Conservation (phyloP, 73 alveolate species). For the Paramecium sonneborni region DNA sequence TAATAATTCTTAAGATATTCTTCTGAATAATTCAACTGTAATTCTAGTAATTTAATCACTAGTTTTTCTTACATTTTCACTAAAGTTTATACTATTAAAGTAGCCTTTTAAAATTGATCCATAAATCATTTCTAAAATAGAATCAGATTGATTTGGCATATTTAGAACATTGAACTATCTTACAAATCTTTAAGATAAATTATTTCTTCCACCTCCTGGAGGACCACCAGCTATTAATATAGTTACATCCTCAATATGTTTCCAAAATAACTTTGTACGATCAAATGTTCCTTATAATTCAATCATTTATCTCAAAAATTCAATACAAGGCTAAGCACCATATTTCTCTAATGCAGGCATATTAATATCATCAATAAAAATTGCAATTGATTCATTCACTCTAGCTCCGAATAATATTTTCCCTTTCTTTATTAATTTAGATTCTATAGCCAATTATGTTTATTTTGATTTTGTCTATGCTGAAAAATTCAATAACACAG, state of each 20-base stretch:
- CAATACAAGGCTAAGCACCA: slow-evolving; percentile 95
- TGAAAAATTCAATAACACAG: slow-evolving; percentile 86
- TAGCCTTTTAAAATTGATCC: slow-evolving; percentile 81
- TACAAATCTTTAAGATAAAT: slow-evolving; percentile 89
- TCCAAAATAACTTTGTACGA: slow-evolving; percentile 88
- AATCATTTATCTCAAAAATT: slow-evolving; percentile 91
- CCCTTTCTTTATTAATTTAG: slow-evolving; percentile 93
- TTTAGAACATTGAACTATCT: slow-evolving; percentile 91
- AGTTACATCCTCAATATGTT: slow-evolving; percentile 89
- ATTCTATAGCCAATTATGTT: slow-evolving; percentile 87
- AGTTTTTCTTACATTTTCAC: slow-evolving; percentile 86
- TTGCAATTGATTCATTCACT: slow-evolving; percentile 87
- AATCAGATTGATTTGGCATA: slow-evolving; percentile 81
- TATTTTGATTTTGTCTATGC: slow-evolving; percentile 91
- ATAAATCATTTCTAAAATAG: slow-evolving; percentile 74
- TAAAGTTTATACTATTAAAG: slow-evolving; percentile 71
- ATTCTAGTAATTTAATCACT: slow-evolving; percentile 86
- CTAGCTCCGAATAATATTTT: slow-evolving; percentile 92
- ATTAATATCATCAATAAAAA: slow-evolving; percentile 94
- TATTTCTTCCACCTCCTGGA: slow-evolving; percentile 99
- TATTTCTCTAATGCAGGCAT: slow-evolving; percentile 95
- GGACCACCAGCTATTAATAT: slow-evolving; percentile 94
- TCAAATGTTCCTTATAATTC: slow-evolving; percentile 93
- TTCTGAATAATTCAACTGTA: slow-evolving; percentile 89
- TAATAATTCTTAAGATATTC: slow-evolving; percentile 78